Evolutionary conservation across 2,329 filamentous ascomycete species (phyloP).

Genomic region (Aspergillus quadrilineatus): DNA sequence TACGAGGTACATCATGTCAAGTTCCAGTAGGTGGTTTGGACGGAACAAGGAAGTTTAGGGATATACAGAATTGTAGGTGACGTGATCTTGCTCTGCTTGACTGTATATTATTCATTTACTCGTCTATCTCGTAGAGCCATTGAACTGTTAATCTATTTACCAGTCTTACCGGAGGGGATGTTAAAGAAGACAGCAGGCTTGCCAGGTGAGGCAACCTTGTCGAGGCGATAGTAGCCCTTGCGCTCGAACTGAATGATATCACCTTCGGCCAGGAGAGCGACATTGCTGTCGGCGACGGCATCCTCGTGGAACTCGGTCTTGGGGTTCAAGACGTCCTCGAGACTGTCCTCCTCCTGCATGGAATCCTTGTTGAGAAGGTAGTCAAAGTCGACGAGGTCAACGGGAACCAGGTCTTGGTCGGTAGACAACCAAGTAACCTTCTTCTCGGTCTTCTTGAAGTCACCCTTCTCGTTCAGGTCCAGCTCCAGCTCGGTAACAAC

Average conservation of each 20-base stretch:
- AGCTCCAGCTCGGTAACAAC: slow-evolving; percentile 70
- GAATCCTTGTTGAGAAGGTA: slow-evolving; percentile 95
- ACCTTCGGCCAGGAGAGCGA: slow-evolving; percentile 73
- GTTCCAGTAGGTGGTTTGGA: neutral
- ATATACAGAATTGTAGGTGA: neutral
- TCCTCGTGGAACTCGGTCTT: slow-evolving; percentile 72
- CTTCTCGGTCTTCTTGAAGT: slow-evolving; percentile 94
- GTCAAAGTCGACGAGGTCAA: slow-evolving; percentile 92
- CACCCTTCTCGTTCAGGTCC: slow-evolving; percentile 86
- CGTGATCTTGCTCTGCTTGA: neutral
- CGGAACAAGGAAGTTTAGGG: too few relatives aligned
- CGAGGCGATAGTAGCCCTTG: slow-evolving; percentile 87
- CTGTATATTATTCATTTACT: neutral
- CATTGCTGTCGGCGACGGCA: slow-evolving; percentile 77
- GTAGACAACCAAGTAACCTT: slow-evolving; percentile 91
- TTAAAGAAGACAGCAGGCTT: slow-evolving; percentile 65
- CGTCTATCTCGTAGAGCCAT: slow-evolving; percentile 4
- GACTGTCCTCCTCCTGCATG: slow-evolving; percentile 79
- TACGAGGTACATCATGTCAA: slow-evolving; percentile 8
- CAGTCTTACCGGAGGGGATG: slow-evolving; percentile 65
- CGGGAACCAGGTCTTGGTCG: slow-evolving; percentile 72
- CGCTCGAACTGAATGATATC: slow-evolving; percentile 96
- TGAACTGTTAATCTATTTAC: slow-evolving; percentile 27
- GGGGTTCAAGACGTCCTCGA: slow-evolving; percentile 79
- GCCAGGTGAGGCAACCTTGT: slow-evolving; percentile 61